phyloP scores from a whole-genome alignment of 176 grass and related monocot genomes.

The Alloteropsis semialata region DNA sequence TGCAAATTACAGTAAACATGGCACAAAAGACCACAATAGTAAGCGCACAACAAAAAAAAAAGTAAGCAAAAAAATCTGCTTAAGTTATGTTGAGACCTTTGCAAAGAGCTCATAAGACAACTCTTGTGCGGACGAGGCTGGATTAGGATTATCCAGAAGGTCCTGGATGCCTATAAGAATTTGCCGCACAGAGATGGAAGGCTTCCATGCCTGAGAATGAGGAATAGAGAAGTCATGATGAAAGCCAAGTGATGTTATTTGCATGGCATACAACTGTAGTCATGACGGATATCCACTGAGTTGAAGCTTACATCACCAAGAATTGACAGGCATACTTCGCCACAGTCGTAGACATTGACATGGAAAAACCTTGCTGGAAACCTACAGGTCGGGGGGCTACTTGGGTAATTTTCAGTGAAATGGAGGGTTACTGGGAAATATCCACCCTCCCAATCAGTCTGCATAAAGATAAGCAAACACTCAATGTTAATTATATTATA shows the following conservation, averaged over 20 bases:
- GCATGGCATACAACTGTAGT: background rate
- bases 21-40: background rate
- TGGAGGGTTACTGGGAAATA: slow-evolving; percentile 59
- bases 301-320: slow-evolving; percentile 49
- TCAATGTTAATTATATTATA: background rate
- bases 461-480: slow-evolving; percentile 24
- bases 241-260: background rate
- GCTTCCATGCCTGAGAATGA: slow-evolving; percentile 72
- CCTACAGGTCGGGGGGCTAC: slow-evolving; percentile 67
- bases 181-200: slow-evolving; percentile 75
- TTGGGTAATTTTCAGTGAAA: slow-evolving; percentile 75
- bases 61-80: background rate
- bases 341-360: slow-evolving; percentile 68
- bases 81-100: slow-evolving; percentile 35
- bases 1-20: slow-evolving; percentile 31
- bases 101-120: slow-evolving; percentile 51
- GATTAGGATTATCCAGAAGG: slow-evolving; percentile 74
- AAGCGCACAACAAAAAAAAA: background rate
- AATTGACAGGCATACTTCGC: slow-evolving; percentile 80
- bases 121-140: slow-evolving; percentile 59
- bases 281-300: background rate
- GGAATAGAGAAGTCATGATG: background rate
- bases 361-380: slow-evolving; percentile 86
- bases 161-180: slow-evolving; percentile 93
- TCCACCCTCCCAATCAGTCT: slow-evolving; percentile 96